Conservation (phyloP, 1,284 basidiomycete genomes). For the Heterobasidion occidentale region DNA sequence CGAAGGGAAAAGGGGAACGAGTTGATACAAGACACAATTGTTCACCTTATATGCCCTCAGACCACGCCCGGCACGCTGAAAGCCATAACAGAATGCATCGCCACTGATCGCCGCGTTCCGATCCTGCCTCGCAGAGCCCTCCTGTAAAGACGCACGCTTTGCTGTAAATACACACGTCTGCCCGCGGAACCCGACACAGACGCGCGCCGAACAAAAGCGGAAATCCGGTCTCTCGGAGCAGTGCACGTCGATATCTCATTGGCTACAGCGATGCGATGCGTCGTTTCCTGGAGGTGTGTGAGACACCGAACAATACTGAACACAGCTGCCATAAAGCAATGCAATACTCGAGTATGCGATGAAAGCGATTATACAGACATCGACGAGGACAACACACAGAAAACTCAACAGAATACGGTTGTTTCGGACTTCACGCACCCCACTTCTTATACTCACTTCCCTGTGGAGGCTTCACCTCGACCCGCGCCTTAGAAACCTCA, state of each 20-base stretch:
- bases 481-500: constrained; percentile 64
- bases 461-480: constrained; percentile 73
- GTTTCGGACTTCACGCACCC: constrained; percentile 17
- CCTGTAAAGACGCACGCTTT: no score
- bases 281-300: no score
- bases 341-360: neutral
- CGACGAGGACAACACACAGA: neutral
- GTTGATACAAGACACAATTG: no score
- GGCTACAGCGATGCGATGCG: no score
- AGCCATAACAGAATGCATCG: neutral
- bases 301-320: neutral
- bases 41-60: no score
- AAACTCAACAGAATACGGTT: no score
- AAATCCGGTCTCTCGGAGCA: neutral
- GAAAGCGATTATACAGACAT: neutral
- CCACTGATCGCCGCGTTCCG: neutral
- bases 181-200: neutral
- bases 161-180: no score
- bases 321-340: neutral
- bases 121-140: neutral
- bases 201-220: neutral
- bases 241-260: no score
- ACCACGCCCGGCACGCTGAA: no score
- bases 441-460: constrained; percentile 81
- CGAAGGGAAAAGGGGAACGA: no score